Evolutionary conservation across 2,329 filamentous ascomycete genomes (phyloP).

Genomic region (Ceratocystis cubensis): DNA sequence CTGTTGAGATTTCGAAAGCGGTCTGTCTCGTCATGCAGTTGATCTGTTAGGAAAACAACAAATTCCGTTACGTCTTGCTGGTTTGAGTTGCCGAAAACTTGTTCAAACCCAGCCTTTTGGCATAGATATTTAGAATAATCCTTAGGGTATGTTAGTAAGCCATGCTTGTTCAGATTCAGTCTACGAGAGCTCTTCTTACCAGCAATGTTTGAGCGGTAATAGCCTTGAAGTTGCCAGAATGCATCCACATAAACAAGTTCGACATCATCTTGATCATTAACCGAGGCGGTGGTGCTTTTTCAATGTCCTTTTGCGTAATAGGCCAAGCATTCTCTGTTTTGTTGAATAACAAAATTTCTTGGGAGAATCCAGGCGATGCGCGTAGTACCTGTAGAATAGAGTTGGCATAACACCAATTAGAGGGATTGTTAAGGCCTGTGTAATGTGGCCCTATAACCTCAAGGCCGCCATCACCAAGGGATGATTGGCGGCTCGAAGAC

Average conservation of each 20-base stretch:
- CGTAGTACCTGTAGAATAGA: slow-evolving; percentile 75
- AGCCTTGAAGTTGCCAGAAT: slow-evolving; percentile 35
- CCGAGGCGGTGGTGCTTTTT: slow-evolving; percentile 41
- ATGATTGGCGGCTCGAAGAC: slow-evolving; percentile 25
- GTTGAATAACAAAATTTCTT: slow-evolving; percentile 45
- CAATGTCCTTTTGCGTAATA: slow-evolving; percentile 51
- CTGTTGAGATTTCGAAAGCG: slow-evolving; percentile 33
- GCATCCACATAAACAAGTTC: slow-evolving; percentile 47
- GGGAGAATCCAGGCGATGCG: slow-evolving; percentile 55
- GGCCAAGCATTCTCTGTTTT: slow-evolving; percentile 52
- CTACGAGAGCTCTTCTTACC: slow-evolving; percentile 32
- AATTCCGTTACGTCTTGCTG: slow-evolving; percentile 94
- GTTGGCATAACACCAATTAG: slow-evolving; percentile 84
- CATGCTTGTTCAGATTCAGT: background rate
- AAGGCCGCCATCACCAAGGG: slow-evolving; percentile 25
- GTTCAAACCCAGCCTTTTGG: slow-evolving; percentile 25
- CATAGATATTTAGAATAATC: slow-evolving; percentile 41
- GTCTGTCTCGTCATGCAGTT: slow-evolving; percentile 80
- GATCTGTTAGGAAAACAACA: slow-evolving; percentile 66
- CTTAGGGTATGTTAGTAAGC: slow-evolving; percentile 27
- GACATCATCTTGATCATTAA: slow-evolving; percentile 48
- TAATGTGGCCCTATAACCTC: slow-evolving; percentile 29
- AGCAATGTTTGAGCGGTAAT: slow-evolving; percentile 46
- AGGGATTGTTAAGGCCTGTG: slow-evolving; percentile 66
- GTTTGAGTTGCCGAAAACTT: slow-evolving; percentile 53